Percentiles rank a stretch among this genome's conserved stretches.
Conservation (phyloP, 2,329 filamentous ascomycete species). For the Trichoderma arundinaceum region DNA sequence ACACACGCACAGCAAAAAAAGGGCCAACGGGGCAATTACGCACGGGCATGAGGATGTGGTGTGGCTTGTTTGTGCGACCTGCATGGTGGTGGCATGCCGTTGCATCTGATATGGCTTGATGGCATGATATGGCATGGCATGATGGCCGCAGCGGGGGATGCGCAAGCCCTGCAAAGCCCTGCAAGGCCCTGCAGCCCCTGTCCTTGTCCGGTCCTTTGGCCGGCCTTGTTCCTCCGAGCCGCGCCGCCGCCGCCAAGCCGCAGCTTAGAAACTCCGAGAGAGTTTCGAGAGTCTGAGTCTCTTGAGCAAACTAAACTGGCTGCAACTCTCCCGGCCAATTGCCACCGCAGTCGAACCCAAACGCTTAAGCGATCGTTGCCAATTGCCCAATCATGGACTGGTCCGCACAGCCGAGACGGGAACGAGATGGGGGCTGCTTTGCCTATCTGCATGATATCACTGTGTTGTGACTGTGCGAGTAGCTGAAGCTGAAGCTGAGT, state of each 20-base stretch:
- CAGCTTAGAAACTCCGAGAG: neutral
- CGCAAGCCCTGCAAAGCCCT: neutral
- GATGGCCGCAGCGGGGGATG: neutral
- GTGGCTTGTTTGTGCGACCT: neutral
- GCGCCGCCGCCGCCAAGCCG: neutral
- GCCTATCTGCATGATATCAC: constrained; percentile 19
- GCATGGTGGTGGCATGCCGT: constrained; percentile 11
- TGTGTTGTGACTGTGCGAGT: neutral
- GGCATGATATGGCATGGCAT: constrained; percentile 15
- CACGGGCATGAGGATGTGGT: constrained; percentile 21
- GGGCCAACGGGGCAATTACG: neutral
- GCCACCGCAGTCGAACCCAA: neutral
- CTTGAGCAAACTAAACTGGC: neutral
- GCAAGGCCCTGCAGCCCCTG: no score
- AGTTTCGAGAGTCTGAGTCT: neutral
- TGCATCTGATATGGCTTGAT: constrained; percentile 13
- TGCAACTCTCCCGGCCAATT: neutral
- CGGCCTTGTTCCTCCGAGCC: neutral
- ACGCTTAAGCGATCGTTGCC: neutral
- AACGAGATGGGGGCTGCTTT: neutral
- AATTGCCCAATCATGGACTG: constrained; percentile 12
- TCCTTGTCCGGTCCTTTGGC: no score
- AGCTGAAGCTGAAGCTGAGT: neutral
- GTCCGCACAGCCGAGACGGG: constrained; percentile 13
- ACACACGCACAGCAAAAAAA: neutral